Evolutionary conservation across 2,329 filamentous ascomycete species (phyloP), one percentile per base, ranked within the genome.

Genomic region (Penicillium sp.): DNA sequence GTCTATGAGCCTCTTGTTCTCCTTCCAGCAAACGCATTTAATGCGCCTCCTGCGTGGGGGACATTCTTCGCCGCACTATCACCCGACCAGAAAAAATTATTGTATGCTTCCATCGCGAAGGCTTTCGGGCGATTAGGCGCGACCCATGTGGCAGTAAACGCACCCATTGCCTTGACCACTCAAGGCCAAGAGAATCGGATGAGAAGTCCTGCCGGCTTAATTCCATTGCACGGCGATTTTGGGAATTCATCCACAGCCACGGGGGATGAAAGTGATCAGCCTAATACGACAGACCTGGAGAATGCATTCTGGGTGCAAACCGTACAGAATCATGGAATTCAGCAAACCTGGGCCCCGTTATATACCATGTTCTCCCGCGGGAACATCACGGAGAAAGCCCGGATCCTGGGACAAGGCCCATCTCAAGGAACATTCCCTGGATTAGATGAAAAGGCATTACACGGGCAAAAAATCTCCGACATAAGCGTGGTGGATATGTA

Each of bases 351-450:
- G 92, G 89, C 92, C 1, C 93, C 93, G 13, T 75, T 87, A 1
- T 92, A 91, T 80, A 96, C 92, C 23, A 97, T 97, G 92, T 97
- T 97, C 71, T 92, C 88, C 58, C 84, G 92, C 1, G 92, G 93
- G 3, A 97, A 97, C 72, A 80, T 97, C 55, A 89, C 87, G 47
- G 93, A 97, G 74, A 97, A 97, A 71, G 86, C 89, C 0, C 80
- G 93, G 11, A 74, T 97, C 1, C 73, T 96, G 4, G 70, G 69
- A 0, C 61, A 82, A 1, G 70, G 75, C 5, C 52, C 52, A 1
- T 58, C 48, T 8, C 21, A 49, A 7, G 67, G 7, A 6, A 63
- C 51, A 13, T 71, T 77, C 57, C 74, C 67, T 46, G 68, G 70
- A 6, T 43, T 73, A 23, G 67, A 69, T 59, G 69, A 56, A 18